Base-by-base conservation (phyloP, 768 basidiomycete genomes). In the button mushroom (Agaricus bisporus) region DNA sequence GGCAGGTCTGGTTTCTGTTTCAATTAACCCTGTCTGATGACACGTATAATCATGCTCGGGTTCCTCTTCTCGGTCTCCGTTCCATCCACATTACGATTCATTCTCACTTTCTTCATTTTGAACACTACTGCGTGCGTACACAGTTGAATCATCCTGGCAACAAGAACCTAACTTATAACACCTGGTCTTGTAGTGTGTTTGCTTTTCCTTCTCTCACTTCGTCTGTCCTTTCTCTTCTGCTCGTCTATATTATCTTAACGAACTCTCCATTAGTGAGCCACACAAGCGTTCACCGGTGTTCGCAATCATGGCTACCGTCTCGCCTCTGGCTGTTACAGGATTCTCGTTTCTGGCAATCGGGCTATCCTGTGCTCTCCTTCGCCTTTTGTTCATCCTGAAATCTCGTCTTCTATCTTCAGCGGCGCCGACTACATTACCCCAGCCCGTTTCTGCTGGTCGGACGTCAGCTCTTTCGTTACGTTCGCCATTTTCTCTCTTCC, bases 361-460 rank as follows among this genome's bases (percentile, higher is more conserved):
- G 37, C 20, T 38, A 11, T 54, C 52, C 52, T 54, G 46, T 36
- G 4, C 26, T 41, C 45, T 54, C 26, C 38, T 54, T 15, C 45
- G 52, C 36, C 44, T 54, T 37, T 54, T 26, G n/a, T 44, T 22
- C 36, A 41, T 47, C 45, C 38, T 54, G 4, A 54, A 42, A 5
- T 17, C 52, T 22, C 52, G 39, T n/a, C 8, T 54, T 17, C 22
- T 41, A 11, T 41, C 52, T n/a, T 18, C 51, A 15, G 37, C 45
- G 14, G 18, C 52, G 5, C 25, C 10, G 14, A 38, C 11, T 15
- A 7, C 45, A 29, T 25, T 54, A 12, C 52, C 52, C 10, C 45
- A 54, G 20, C 52, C 52, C 18, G 52, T 54, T 32, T 54, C 52
- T 38, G 52, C 52, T 41, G 45, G 52, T 32, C 52, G 44, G 52